Evolutionary conservation across 148 eudicot species (phyloP), one percentile per base, ranked within the genome.

Genomic region (Diospyros lotus): DNA sequence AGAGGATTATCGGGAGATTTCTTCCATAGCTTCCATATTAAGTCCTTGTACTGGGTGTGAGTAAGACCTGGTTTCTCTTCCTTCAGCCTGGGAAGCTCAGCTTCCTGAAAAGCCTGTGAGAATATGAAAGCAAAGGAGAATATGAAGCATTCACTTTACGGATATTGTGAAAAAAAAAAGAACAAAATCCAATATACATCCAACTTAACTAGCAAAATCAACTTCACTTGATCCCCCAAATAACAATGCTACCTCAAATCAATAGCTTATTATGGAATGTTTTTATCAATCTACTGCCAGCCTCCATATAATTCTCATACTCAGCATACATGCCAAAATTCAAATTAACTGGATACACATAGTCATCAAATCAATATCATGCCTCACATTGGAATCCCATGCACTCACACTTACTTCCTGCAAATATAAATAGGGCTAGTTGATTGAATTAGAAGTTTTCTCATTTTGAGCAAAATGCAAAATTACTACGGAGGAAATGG

Each of bases 1-100:
- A 92, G 91, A 80, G 98, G 98, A 68, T 94, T 94, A 79, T 94
- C 98, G 0, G 97, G 98, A 78, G 98, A 94, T 80, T 94, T 94
- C 87, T 94, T 94, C 98, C 98, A 94, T 65, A 87, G 60, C 82
- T 94, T 94, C 98, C 98, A 94, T 73, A 94, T 84, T 94, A 92
- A 75, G 75, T 94, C 98, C 81, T 89, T 94, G 80, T 94, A 94
- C 60, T 94, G 98, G 65, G 92, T 94, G 82, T 92, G 98, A 67
- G 97, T 94, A 55, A 94, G 94, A 42, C 98, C 98, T 40, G 98
- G 97, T 72, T 94, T 94, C 85, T 94, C 98, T 77, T 85, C 91
- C 84, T 94, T 94, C 79, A 92, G 80, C 87, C 71, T 82, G 13
- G 94, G 94, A 72, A 94, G 91, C 81, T 94, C 98, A 79, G 93